These are phyloP conservation scores for Oropetium thomaeum DNA, from an alignment of 176 grass and related monocot species.

Conservation along the genomic window DNA sequence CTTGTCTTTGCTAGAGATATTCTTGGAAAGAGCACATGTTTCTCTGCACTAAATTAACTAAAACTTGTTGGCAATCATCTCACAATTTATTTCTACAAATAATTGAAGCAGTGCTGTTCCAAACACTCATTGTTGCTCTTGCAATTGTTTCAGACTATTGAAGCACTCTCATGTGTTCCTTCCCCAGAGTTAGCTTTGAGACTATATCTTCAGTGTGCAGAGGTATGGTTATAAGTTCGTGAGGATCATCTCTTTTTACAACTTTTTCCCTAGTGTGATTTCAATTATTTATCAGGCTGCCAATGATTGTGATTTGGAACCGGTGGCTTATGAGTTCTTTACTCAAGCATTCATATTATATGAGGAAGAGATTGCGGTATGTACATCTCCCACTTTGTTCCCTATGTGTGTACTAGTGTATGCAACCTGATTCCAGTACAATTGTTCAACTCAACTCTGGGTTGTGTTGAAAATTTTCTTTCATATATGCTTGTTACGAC, in stretches of 20 bases:
- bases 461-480: background rate
- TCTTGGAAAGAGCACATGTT: background rate
- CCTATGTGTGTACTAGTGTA: background rate
- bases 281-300: slow-evolving; percentile 60
- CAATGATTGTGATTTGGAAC: slow-evolving; percentile 97
- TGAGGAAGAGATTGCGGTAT: slow-evolving; percentile 95
- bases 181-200: slow-evolving; percentile 74
- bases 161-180: slow-evolving; percentile 62
- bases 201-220: slow-evolving; percentile 73
- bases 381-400: background rate
- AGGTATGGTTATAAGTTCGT: slow-evolving; percentile 47
- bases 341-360: slow-evolving; percentile 99
- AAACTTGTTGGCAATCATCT: background rate
- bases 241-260: slow-evolving; percentile 7
- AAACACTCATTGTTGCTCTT: background rate
- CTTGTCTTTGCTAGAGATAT: background rate
- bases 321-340: slow-evolving; percentile 97
- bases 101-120: too few relatives aligned
- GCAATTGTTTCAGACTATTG: slow-evolving; percentile 57
- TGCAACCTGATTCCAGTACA: background rate
- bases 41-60: background rate
- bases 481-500: background rate
- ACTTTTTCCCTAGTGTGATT: background rate
- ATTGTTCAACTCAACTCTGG: background rate
- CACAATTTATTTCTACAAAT: background rate